Percentiles rank a stretch among this genome's conserved stretches.
Conservation (phyloP, 2,329 filamentous ascomycete genomes). For the Alternaria panax region DNA sequence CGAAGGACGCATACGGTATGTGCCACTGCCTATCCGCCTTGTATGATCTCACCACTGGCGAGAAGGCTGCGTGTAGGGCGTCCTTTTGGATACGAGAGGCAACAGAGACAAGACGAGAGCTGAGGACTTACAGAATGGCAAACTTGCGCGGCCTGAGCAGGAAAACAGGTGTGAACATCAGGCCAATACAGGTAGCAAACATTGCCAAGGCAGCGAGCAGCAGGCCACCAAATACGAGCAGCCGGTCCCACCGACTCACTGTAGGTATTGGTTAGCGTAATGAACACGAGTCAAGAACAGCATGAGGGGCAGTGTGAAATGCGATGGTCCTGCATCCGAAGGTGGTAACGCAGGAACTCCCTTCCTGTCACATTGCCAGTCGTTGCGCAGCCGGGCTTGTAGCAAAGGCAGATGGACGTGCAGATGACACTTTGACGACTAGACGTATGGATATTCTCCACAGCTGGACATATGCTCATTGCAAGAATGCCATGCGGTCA, state of each 20-base stretch:
- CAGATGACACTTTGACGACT: constrained; percentile 37
- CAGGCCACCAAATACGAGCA: constrained; percentile 78
- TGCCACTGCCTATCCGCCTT: constrained; percentile 38
- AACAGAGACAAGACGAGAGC: constrained; percentile 27
- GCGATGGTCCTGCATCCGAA: constrained; percentile 49
- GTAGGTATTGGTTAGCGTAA: constrained; percentile 45
- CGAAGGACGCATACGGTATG: constrained; percentile 33
- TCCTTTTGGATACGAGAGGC: constrained; percentile 19
- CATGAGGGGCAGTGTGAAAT: constrained; percentile 36
- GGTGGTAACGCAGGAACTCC: constrained; percentile 54
- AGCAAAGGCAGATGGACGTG: constrained; percentile 17
- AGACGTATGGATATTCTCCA: constrained; percentile 11
- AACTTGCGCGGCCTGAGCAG: constrained; percentile 88
- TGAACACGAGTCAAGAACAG: constrained; percentile 12
- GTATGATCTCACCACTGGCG: constrained; percentile 19
- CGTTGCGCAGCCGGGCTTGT: constrained; percentile 35
- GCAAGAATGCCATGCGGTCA: constrained; percentile 31
- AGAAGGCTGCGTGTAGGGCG: constrained; percentile 30
- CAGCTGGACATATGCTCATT: constrained; percentile 22
- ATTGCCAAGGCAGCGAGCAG: constrained; percentile 70
- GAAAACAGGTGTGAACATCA: constrained; percentile 77
- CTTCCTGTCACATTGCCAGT: constrained; percentile 40
- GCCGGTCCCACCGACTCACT: constrained; percentile 98
- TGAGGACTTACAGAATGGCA: constrained; percentile 85
- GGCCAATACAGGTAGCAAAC: constrained; percentile 90